Conservation (phyloP, 192 early-diverging fungal genomes). For the Fimicolochytrium jonesii region DNA sequence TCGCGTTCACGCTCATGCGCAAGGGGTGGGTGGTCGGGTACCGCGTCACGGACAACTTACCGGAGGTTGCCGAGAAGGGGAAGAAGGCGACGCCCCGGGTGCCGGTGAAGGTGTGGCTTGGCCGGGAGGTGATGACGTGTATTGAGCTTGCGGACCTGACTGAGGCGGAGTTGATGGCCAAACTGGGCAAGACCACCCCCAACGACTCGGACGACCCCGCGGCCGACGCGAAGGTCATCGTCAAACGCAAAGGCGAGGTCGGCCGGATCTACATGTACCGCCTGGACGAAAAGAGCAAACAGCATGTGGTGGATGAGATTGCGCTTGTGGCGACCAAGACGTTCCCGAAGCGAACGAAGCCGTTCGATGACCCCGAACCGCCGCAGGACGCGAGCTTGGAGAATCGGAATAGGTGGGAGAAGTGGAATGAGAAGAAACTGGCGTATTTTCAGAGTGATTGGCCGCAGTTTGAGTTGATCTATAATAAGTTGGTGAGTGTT, state of each 20-base stretch:
- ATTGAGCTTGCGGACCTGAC: slow-evolving; percentile 40
- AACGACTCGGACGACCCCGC: too few species aligned
- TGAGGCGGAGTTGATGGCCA: slow-evolving; percentile 32
- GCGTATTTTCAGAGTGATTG: slow-evolving; percentile 42
- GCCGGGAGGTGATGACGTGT: slow-evolving; percentile 38
- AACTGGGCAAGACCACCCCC: too few species aligned
- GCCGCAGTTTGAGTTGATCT: slow-evolving; percentile 45
- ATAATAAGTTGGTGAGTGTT: slow-evolving; percentile 43
- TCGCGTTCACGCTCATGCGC: slow-evolving; percentile 49
- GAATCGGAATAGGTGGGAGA: slow-evolving; percentile 42
- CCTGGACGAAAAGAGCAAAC: slow-evolving; percentile 38
- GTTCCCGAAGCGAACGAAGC: slow-evolving; percentile 32
- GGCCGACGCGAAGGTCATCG: not conserved
- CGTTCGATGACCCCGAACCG: slow-evolving; percentile 46
- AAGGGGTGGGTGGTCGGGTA: slow-evolving; percentile 39
- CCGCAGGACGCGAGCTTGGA: slow-evolving; percentile 36
- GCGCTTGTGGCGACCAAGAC: slow-evolving; percentile 32
- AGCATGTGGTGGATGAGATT: slow-evolving; percentile 42
- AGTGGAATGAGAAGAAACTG: slow-evolving; percentile 36
- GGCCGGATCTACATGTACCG: slow-evolving; percentile 45
- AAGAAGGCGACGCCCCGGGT: slow-evolving; percentile 14
- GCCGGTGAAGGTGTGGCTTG: slow-evolving; percentile 42
- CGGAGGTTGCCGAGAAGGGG: not conserved
- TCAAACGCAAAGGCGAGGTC: not conserved
- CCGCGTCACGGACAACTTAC: slow-evolving; percentile 28